Percentiles rank a stretch among this genome's conserved stretches.
phyloP scores from a whole-genome alignment of 768 basidiomycete species.

The Flagelloscypha sp. region DNA sequence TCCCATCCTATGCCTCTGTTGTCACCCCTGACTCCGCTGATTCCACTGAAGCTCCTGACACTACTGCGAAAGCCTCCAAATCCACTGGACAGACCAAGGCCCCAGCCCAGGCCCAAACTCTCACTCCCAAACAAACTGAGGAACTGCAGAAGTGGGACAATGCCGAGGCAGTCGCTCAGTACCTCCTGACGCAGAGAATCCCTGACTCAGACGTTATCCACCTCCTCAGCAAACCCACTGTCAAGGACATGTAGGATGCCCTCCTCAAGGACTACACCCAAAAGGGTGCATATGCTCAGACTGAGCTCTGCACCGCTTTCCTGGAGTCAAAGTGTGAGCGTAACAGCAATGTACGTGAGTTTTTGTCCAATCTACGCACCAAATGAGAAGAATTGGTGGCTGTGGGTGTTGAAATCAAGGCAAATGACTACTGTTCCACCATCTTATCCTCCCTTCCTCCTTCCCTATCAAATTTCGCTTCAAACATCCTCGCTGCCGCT shows the following conservation, averaged over 20 bases:
- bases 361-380: constrained; percentile 3
- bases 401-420: constrained; percentile 17
- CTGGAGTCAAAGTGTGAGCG: constrained; percentile 20
- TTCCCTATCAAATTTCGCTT: constrained; percentile 7
- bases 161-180: constrained; percentile 17
- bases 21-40: background rate
- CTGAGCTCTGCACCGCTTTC: constrained; percentile 20
- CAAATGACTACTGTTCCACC: constrained; percentile 9
- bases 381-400: constrained; percentile 17
- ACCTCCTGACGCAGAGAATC: constrained; percentile 6
- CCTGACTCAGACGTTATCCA: constrained; percentile 8
- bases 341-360: constrained; percentile 12
- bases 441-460: constrained; percentile 7
- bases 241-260: constrained; percentile 10
- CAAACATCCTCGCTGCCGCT: constrained; percentile 12
- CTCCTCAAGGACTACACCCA: constrained; percentile 11
- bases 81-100: no score
- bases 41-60: constrained; percentile 4
- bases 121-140: no score
- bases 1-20: background rate
- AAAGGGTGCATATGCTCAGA: constrained; percentile 22
- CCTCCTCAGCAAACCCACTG: constrained; percentile 6
- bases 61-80: no score
- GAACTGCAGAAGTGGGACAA: constrained; percentile 21
- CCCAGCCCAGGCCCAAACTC: no score